phyloP scores from a whole-genome alignment of 1,139 yeast species.

The Suhomyces chickasaworum region DNA sequence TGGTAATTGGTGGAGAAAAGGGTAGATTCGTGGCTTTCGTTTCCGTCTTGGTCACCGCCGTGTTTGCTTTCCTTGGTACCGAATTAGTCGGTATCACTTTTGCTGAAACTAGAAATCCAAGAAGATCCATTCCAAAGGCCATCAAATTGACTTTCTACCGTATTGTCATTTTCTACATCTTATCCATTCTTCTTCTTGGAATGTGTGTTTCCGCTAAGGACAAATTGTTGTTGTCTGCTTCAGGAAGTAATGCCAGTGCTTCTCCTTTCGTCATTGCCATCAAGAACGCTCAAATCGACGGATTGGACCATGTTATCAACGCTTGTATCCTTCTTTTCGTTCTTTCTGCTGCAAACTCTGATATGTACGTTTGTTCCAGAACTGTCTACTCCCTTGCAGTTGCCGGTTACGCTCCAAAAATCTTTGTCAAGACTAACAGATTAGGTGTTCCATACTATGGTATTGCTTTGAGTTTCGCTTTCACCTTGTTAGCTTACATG shows the following conservation, averaged over 20 bases:
- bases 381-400: constrained; percentile 47
- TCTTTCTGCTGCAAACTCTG: constrained; percentile 51
- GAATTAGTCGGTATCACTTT: constrained; percentile 69
- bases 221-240: constrained; percentile 46
- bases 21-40: constrained; percentile 68
- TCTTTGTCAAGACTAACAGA: constrained; percentile 58
- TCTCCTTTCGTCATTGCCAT: constrained; percentile 69
- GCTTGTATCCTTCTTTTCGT: constrained; percentile 49
- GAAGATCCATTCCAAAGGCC: constrained; percentile 76
- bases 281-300: constrained; percentile 43
- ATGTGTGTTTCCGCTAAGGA: constrained; percentile 76
- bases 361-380: constrained; percentile 51
- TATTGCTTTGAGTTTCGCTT: constrained; percentile 34
- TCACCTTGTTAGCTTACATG: constrained; percentile 35
- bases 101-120: constrained; percentile 76
- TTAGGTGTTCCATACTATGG: constrained; percentile 63
- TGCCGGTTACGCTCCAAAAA: constrained; percentile 46
- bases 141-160: constrained; percentile 76
- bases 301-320: constrained; percentile 49
- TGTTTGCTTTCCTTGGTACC: constrained; percentile 76
- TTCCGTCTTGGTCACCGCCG: constrained; percentile 70
- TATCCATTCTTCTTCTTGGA: constrained; percentile 68
- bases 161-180: constrained; percentile 67
- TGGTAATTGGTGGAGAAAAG: constrained; percentile 35
- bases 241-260: constrained; percentile 64